Conservation (phyloP, 2,329 filamentous ascomycete genomes). For the Clonostachys chloroleuca region DNA sequence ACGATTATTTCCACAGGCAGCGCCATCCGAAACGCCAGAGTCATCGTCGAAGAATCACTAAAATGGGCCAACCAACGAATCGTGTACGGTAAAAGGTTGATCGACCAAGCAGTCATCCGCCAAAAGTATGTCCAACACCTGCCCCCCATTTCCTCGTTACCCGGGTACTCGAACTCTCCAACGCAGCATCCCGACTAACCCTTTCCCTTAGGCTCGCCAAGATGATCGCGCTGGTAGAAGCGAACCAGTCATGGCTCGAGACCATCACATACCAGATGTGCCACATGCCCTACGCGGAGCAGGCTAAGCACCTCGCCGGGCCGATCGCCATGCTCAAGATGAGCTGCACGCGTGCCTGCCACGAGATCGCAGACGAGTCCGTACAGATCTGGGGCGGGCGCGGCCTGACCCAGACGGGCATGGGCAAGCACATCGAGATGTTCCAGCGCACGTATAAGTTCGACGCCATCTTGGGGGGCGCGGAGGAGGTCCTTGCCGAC, state of each 20-base stretch:
- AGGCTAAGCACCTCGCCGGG: slow-evolving; percentile 70
- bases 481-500: slow-evolving; percentile 79
- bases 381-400: slow-evolving; percentile 85
- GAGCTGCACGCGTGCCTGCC: slow-evolving; percentile 69
- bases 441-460: slow-evolving; percentile 85
- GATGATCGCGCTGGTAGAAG: slow-evolving; percentile 79
- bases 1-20: slow-evolving; percentile 26
- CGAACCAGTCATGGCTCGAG: slow-evolving; percentile 84
- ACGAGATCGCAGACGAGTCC: slow-evolving; percentile 79
- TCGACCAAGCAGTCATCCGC: slow-evolving; percentile 78
- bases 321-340: slow-evolving; percentile 82
- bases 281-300: slow-evolving; percentile 75
- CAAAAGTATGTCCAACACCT: slow-evolving; percentile 55
- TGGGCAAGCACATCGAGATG: slow-evolving; percentile 79
- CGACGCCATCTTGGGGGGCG: slow-evolving; percentile 72
- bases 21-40: slow-evolving; percentile 60
- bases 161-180: neutral
- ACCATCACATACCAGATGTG: slow-evolving; percentile 85
- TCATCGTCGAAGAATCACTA: slow-evolving; percentile 75
- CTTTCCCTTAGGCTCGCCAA: slow-evolving; percentile 60
- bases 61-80: slow-evolving; percentile 87
- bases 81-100: slow-evolving; percentile 77
- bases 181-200: neutral
- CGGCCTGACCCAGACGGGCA: slow-evolving; percentile 74
- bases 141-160: neutral